phyloP scores from a whole-genome alignment of 306 rosid genomes.

The Amphicarpaea edgeworthii region DNA sequence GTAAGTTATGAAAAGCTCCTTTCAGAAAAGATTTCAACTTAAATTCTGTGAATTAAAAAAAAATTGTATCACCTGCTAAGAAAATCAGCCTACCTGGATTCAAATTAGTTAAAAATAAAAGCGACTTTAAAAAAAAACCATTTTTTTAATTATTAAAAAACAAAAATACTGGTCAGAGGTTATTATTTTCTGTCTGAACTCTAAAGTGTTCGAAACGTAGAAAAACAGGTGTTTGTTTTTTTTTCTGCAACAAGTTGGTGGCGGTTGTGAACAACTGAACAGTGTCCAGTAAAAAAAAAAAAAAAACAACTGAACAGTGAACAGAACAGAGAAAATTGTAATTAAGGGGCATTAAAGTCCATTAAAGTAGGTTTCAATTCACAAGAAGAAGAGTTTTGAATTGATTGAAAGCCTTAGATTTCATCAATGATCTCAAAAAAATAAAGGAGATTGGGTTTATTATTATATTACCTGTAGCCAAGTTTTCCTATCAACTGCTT shows the following conservation, averaged over 20 bases:
- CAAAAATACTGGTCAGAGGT: background rate
- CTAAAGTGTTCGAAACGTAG: background rate
- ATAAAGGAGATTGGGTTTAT: background rate
- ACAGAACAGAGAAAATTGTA: background rate
- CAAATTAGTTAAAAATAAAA: background rate
- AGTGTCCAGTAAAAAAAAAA: too few species aligned
- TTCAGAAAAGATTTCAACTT: background rate
- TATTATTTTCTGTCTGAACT: too few species aligned
- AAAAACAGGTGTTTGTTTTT: conserved; percentile 12
- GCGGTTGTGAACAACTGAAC: conserved; percentile 22
- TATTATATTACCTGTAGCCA: conserved; percentile 69
- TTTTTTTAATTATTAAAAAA: background rate
- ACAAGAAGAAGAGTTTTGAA: conserved; percentile 35
- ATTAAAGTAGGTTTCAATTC: conserved; percentile 24
- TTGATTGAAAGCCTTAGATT: background rate
- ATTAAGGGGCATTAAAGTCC: conserved; percentile 47
- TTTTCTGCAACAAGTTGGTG: conserved; percentile 32
- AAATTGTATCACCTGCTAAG: background rate
- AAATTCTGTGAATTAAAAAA: background rate
- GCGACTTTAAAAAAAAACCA: background rate
- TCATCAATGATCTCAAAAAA: conserved; percentile 14
- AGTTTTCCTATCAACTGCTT: conserved; percentile 53
- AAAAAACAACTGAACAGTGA: too few species aligned
- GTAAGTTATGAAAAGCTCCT: background rate
- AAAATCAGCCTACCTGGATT: background rate